A percentile compares a stretch with the other conserved stretches of the same genome.
phyloP scores from a whole-genome alignment of 192 early-diverging fungal species.

The Coemansia asiatica region DNA sequence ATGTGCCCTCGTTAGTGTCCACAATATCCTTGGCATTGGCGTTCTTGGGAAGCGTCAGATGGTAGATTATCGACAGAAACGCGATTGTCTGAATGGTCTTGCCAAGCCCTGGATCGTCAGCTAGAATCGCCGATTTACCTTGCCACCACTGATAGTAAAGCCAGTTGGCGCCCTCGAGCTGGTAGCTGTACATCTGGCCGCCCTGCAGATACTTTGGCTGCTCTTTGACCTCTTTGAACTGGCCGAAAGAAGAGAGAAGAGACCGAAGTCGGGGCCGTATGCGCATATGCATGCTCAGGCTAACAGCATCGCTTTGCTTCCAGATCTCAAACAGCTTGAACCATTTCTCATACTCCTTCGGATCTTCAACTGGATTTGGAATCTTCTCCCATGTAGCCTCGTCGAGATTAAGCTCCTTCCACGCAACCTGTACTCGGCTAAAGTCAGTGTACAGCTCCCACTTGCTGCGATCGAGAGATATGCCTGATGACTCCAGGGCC shows the following conservation, averaged over 20 bases:
- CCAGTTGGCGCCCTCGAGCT: slow-evolving; percentile 92
- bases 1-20: slow-evolving; percentile 69
- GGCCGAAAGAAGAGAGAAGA: neutral
- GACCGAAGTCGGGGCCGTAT: neutral
- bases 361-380: neutral
- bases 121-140: slow-evolving; percentile 88
- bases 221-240: slow-evolving; percentile 52
- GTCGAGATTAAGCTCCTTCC: neutral
- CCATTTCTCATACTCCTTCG: neutral
- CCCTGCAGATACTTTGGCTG: slow-evolving; percentile 78
- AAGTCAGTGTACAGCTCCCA: slow-evolving; percentile 6
- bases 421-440: neutral
- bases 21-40: neutral
- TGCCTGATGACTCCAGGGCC: neutral
- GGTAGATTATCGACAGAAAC: slow-evolving; percentile 77
- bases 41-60: slow-evolving; percentile 20
- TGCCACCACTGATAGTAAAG: slow-evolving; percentile 82
- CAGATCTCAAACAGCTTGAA: slow-evolving; percentile 9
- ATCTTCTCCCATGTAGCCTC: slow-evolving; percentile 6
- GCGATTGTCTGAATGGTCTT: slow-evolving; percentile 97
- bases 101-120: slow-evolving; percentile 92
- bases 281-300: slow-evolving; percentile 13
- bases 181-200: slow-evolving; percentile 85
- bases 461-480: neutral
- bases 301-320: slow-evolving; percentile 24